Conservation (phyloP, 2,329 filamentous ascomycete genomes). For the Whalleya microplaca region DNA sequence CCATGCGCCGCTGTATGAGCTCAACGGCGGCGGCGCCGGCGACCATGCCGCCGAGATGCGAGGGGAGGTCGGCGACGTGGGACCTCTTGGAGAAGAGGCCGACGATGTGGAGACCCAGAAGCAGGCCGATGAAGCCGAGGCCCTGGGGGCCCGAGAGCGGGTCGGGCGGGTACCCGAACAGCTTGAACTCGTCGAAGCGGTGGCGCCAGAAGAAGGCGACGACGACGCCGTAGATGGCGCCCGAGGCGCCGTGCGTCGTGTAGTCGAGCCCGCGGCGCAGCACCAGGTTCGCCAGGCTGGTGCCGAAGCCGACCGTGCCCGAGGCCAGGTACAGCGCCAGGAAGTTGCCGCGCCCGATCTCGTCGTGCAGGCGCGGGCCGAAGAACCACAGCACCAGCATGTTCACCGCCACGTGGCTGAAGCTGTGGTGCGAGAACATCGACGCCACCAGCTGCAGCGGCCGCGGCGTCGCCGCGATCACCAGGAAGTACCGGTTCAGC, state of each 20-base stretch:
- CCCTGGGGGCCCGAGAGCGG: constrained; percentile 56
- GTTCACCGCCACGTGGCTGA: constrained; percentile 66
- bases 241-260: constrained; percentile 69
- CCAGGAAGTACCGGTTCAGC: constrained; percentile 70
- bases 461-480: constrained; percentile 66
- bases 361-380: constrained; percentile 69
- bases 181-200: constrained; percentile 57
- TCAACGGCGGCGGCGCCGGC: constrained; percentile 49
- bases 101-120: constrained; percentile 55
- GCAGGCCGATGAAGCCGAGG: constrained; percentile 55
- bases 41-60: constrained; percentile 56
- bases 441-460: constrained; percentile 65
- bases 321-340: constrained; percentile 67
- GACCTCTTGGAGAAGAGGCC: constrained; percentile 47
- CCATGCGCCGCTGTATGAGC: constrained; percentile 38
- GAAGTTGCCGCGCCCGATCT: constrained; percentile 70
- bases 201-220: constrained; percentile 66
- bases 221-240: constrained; percentile 63
- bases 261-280: constrained; percentile 49
- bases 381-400: constrained; percentile 68
- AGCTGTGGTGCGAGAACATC: constrained; percentile 69
- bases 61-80: constrained; percentile 53
- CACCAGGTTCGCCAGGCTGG: constrained; percentile 57
- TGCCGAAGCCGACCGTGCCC: constrained; percentile 61
- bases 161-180: constrained; percentile 61